Evolutionary conservation across 2,329 filamentous ascomycete genomes (phyloP), one percentile per base, ranked within the genome.

Genomic region (Xylaria arbuscula): DNA sequence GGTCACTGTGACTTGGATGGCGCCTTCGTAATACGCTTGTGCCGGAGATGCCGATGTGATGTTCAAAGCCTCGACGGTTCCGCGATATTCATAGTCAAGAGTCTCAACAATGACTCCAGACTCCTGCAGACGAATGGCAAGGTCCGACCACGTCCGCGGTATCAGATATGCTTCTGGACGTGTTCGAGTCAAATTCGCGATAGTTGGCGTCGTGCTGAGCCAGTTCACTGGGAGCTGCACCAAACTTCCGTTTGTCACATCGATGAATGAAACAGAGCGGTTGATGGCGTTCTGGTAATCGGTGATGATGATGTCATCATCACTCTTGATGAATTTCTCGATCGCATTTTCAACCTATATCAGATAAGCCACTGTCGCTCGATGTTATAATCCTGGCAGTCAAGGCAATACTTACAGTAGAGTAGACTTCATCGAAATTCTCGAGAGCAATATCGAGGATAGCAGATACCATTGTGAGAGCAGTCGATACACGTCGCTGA

Each of bases 131-230:
- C 75, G 75, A 0, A 47, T 40, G 0, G 72, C 75, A n/a, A 76
- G 64, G 11, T 72, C 66, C 9, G 74, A 58, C 72, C 72, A 76
- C 13, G 73, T 68, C 11, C 70, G 70, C 3, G 75, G 74, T 36
- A 76, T 75, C 6, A 76, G 54, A 42, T 76, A 76, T 1, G 74
- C 72, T 53, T 72, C 73, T 17, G 75, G 74, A 6, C 75, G 73
- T 13, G 71, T 42, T 10, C 73, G 69, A 0, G 75, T 76, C 11
- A 70, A 58, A 53, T 74, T 75, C 15, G 75, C 72, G 1, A 61
- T 68, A 1, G 72, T 70, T 5, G 74, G 75, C 0, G 74, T 75
- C 3, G 75, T 76, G 54, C 71, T 68, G 47, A 72, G 67, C 70
- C 72, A 76, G 17, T 66, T 70, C 0, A 73, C 69, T 24, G 75